Evolutionary conservation across 2,329 filamentous ascomycete genomes (phyloP).

Genomic region (Paraconiothyrium brasiliense): DNA sequence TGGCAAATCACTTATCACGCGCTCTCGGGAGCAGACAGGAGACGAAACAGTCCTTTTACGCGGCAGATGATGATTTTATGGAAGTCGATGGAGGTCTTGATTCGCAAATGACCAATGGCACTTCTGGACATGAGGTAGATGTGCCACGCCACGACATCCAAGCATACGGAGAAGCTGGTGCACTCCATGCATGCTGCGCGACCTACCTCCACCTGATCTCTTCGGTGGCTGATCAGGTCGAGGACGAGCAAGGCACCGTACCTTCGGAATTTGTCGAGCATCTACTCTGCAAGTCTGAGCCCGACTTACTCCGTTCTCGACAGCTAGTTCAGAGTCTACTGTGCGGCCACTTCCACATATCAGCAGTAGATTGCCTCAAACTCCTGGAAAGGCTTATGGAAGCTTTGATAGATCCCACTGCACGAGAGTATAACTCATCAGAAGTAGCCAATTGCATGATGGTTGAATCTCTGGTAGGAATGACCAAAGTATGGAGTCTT

Average conservation of each 20-base stretch:
- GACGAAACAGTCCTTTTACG: slow-evolving; percentile 44
- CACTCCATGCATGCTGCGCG: slow-evolving; percentile 41
- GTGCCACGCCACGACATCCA: slow-evolving; percentile 59
- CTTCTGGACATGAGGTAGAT: slow-evolving; percentile 43
- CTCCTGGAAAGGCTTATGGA: slow-evolving; percentile 44
- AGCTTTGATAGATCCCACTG: slow-evolving; percentile 43
- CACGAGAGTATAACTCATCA: slow-evolving; percentile 48
- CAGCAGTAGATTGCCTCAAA: slow-evolving; percentile 35
- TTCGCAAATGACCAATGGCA: slow-evolving; percentile 64
- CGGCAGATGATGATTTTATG: slow-evolving; percentile 64
- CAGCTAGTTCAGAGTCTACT: slow-evolving; percentile 41
- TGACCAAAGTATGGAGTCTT: slow-evolving; percentile 37
- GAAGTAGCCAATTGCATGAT: slow-evolving; percentile 50
- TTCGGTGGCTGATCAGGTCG: slow-evolving; percentile 23
- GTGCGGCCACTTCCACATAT: slow-evolving; percentile 32
- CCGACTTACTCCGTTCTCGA: slow-evolving; percentile 43
- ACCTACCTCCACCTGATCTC: slow-evolving; percentile 43
- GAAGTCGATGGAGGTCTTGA: slow-evolving; percentile 73
- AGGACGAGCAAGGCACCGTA: slow-evolving; percentile 26
- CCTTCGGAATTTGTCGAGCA: slow-evolving; percentile 40
- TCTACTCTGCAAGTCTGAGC: slow-evolving; percentile 36
- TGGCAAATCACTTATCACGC: slow-evolving; percentile 43
- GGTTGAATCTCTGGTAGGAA: slow-evolving; percentile 43
- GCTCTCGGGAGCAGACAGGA: slow-evolving; percentile 40
- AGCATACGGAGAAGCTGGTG: slow-evolving; percentile 36